These are phyloP conservation scores for Voacanga thouarsii DNA, from an alignment of 257 asterid genomes.

Conservation along the genomic window DNA sequence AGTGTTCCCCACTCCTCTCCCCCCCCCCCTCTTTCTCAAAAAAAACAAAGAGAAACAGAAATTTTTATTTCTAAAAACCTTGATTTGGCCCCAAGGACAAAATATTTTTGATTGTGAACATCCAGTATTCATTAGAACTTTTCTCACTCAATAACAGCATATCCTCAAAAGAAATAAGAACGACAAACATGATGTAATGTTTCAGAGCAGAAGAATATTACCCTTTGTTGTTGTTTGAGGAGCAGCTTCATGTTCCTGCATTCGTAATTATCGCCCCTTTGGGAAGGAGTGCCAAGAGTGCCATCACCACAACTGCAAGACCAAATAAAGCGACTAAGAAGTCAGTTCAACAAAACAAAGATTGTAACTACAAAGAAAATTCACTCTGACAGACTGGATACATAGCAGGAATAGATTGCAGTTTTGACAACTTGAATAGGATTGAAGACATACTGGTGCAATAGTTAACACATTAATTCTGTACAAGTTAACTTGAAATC, in stretches of 20 bases:
- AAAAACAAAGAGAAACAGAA: background rate
- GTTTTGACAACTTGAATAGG: background rate
- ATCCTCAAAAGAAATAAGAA: background rate
- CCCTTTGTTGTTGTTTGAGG: constrained; percentile 90
- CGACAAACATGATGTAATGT: background rate
- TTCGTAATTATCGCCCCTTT: constrained; percentile 88
- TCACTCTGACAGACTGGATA: background rate
- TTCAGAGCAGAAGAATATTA: constrained; percentile 17
- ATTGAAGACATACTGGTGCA: background rate
- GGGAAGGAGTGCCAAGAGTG: constrained; percentile 76
- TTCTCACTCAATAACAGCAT: background rate
- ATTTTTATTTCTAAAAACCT: background rate
- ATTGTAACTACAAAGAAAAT: background rate
- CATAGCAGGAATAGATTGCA: background rate
- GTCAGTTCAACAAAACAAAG: background rate
- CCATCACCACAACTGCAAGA: constrained; percentile 94
- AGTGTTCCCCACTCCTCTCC: no score
- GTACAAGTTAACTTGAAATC: background rate
- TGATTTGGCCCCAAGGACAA: background rate
- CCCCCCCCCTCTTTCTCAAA: no score
- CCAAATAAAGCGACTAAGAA: constrained; percentile 16
- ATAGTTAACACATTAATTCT: background rate
- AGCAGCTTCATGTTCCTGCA: constrained; percentile 99
- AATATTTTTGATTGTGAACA: background rate
- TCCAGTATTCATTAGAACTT: background rate